Base-by-base conservation (phyloP, 257 asterid species). In the Paraleonurus japonicus region DNA sequence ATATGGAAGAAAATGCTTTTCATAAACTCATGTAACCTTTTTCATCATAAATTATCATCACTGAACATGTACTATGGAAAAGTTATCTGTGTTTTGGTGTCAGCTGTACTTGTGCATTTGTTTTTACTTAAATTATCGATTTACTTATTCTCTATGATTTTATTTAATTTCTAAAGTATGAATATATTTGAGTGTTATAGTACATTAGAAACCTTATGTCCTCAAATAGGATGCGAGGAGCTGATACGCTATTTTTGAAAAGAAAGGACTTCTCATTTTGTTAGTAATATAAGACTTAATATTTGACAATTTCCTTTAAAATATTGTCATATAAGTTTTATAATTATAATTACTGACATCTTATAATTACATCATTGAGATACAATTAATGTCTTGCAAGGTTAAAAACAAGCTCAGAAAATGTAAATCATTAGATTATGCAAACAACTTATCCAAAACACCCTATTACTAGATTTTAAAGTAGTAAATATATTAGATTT, bases 1-100 rank as follows among this genome's bases (percentile, higher is more conserved):
- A 30, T 79, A 57, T 65, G 68, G 59, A 65, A 71, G 26, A 13
- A 73, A 51, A 48, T 65, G 45, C 47, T 75, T 15, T 47, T 61
- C 60, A 50, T 16, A 26, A 39, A 68, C 60, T 47, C 57, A 22
- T 61, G 15, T 71, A 19, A 65, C 67, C 72, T 43, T 61, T 33
- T 19, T 43, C 70, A 48, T 62, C 58, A 48, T 23, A 35, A 24
- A 26, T 67, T n/a, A 27, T 50, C 64, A 9, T 57, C 20, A 71
- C 75, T 50, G 75, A 54, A 30, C 55, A 54, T 53, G 57, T 63
- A 30, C 45, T 45, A 9, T 66, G 33, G 66, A 37, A n/a, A n/a
- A 19, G 15, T 53, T 53, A 10, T 53, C 28, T 53, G 6, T 53
- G 15, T 17, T 53, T 53, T 53, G 28, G 6, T 53, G 26, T 50